phyloP scores from a whole-genome alignment of 2,329 filamentous ascomycete genomes.

The Cladobotryum protrusum region DNA sequence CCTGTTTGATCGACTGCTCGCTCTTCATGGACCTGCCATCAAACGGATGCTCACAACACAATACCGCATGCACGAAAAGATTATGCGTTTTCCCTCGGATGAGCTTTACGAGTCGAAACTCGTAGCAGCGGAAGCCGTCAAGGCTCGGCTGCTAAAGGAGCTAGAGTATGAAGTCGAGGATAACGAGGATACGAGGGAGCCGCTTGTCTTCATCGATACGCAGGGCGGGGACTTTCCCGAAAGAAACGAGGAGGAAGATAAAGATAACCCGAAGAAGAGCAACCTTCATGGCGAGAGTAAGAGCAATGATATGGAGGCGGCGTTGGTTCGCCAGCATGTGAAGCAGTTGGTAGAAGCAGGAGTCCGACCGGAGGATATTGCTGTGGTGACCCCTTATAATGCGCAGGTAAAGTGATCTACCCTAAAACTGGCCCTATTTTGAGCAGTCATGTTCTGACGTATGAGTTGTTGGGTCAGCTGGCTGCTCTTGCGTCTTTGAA shows the following conservation, averaged over 20 bases:
- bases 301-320: slow-evolving; percentile 86
- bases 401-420: slow-evolving; percentile 56
- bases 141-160: slow-evolving; percentile 65
- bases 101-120: slow-evolving; percentile 80
- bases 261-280: slow-evolving; percentile 37
- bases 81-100: slow-evolving; percentile 90
- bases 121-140: slow-evolving; percentile 73
- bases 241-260: slow-evolving; percentile 67
- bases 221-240: slow-evolving; percentile 91
- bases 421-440: slow-evolving; percentile 2
- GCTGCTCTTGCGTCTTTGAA: slow-evolving; percentile 74
- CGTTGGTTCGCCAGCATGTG: slow-evolving; percentile 74
- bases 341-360: slow-evolving; percentile 69
- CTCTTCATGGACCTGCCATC: slow-evolving; percentile 72
- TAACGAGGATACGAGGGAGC: slow-evolving; percentile 80
- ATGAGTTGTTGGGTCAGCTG: slow-evolving; percentile 43
- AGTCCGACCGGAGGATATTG: slow-evolving; percentile 76
- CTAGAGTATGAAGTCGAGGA: slow-evolving; percentile 71
- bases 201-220: slow-evolving; percentile 90
- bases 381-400: slow-evolving; percentile 93
- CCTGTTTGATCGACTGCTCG: slow-evolving; percentile 81
- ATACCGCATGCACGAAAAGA: slow-evolving; percentile 95
- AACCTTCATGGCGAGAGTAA: slow-evolving; percentile 59
- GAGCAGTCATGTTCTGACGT: slow-evolving; percentile 6
- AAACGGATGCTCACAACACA: slow-evolving; percentile 95